Conservation (phyloP, 73 alveolate genomes). For the Blepharisma japonicum region DNA sequence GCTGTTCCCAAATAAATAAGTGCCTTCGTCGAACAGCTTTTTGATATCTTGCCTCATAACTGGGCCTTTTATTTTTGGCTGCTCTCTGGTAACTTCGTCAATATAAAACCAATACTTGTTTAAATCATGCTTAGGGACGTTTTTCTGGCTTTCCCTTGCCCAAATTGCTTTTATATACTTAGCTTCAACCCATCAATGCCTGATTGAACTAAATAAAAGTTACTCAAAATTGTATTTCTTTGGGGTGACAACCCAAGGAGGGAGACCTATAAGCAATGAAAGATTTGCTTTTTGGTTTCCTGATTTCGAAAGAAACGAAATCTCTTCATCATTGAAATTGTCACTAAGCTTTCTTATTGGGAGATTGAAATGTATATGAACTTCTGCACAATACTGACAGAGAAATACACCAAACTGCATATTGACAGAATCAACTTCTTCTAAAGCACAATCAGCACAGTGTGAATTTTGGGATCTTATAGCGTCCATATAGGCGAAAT, state of each 20-base stretch:
- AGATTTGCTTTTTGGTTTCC: constrained; percentile 8
- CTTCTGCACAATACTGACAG: constrained; percentile 3
- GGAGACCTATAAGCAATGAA: neutral
- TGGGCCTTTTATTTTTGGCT: neutral
- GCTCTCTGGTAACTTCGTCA: constrained; percentile 14
- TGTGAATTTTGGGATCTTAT: neutral
- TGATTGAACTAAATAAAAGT: neutral
- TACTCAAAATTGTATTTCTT: constrained; percentile 6
- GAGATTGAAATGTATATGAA: neutral
- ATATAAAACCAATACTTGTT: neutral
- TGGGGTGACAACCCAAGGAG: neutral
- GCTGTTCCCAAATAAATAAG: neutral
- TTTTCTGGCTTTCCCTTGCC: neutral
- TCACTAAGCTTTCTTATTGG: neutral
- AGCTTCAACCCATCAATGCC: constrained; percentile 11
- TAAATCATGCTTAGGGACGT: neutral
- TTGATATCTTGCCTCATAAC: neutral
- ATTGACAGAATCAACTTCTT: neutral
- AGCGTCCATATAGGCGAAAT: too few species aligned
- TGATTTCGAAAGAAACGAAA: neutral
- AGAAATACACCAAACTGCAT: neutral
- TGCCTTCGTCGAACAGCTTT: neutral
- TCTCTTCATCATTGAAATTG: constrained; percentile 10
- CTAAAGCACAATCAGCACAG: constrained; percentile 23
- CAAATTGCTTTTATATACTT: neutral